Base-by-base conservation (phyloP, 140 eudicot genomes). In the Bidens hawaiensis region DNA sequence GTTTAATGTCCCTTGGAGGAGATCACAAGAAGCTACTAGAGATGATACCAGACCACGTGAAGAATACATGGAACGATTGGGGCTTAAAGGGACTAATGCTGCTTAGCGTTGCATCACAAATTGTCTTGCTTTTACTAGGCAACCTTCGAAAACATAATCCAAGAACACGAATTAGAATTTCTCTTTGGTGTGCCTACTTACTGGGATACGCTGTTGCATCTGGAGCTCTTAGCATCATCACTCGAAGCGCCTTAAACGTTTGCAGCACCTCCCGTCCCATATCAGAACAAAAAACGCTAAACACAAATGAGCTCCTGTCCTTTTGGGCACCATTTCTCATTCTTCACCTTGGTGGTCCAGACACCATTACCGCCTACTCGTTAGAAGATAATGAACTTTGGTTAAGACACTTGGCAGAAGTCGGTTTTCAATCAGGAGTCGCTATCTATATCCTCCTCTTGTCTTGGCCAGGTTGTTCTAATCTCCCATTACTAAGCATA, bases 331-430 rank as follows among this genome's bases (percentile, higher is more conserved):
- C 76, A 0, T 78, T 73, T 74, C 66, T 73, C 6, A 46, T 78
- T 63, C 76, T 78, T 13, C 84, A 78, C 58, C 60, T 78, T 16
- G 83, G 83, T 17, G 83, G 83, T 23, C 79, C 76, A 1, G 83
- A 78, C 28, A 68, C 79, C 21, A 78, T 78, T 6, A 78, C 83
- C 26, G 83, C 83, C 41, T 73, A 73, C 58, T 38, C 77, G 11
- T 16, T 78, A 40, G 76, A 78, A 50, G 83, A 78, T 56, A 78
- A 73, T 33, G 74, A 73, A 73, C 80, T 74, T 22, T 78, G 80
- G 79, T 40, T 60, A 45, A 68, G 76, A 67, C 69, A 72, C 25
- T 41, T 62, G 64, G 48, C 56, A 3, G 76, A 42, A 34, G 52
- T 52, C 23, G 72, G 51, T 47, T 50, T 15, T 14, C 63, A 66